Evolutionary conservation across 495 filamentous ascomycete species (phyloP), one percentile per base, ranked within the genome.

Genomic region (Penicillium odoratum): DNA sequence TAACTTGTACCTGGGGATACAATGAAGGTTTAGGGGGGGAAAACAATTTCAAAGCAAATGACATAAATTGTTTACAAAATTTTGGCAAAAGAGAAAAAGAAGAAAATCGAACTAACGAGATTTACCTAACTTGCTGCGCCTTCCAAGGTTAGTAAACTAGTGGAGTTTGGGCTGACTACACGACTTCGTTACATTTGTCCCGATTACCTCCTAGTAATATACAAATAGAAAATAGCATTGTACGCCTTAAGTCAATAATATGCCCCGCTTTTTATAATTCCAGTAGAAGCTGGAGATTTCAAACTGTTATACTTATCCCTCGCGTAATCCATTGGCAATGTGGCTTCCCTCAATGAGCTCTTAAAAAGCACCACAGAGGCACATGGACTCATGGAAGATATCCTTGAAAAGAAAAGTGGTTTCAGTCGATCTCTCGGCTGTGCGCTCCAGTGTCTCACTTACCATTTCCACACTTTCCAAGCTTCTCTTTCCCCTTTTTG

Each of bases 11-110:
- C 21, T 21, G 21, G 21, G 21, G 21, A 8, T 11, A 36, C 13
- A 36, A 36, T 9, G 33, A 36, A 36, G 33, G 33, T 1, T 36
- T 36, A 11, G 8, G 9, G 8, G 33, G 33, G 8, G 33, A 8
- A 36, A 11, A 11, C 13, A 36, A 8, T 11, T 36, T 36, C 33
- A 36, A 36, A 11, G 33, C 33, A 13, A 11, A 1, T 1, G 4
- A 36, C 6, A 13, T 36, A 8, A 2, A 21, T 21, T 21, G 21
- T 21, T 21, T 21, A 21, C 21, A 1, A 21, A 21, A 21, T 21
- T 36, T 36, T 8, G 33, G 33, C 33, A 47, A 18, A 25, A 36
- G 42, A 13, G 50, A 51, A 31, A 57, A 43, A 53, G 53, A 38
- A 60, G 40, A 28, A 25, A n/a, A 8, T 8, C 21, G 21, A 21